Evolutionary conservation across 352 stramenopile species (phyloP), one percentile per base, ranked within the genome.

Genomic region (Phytophthora tentaculata): DNA sequence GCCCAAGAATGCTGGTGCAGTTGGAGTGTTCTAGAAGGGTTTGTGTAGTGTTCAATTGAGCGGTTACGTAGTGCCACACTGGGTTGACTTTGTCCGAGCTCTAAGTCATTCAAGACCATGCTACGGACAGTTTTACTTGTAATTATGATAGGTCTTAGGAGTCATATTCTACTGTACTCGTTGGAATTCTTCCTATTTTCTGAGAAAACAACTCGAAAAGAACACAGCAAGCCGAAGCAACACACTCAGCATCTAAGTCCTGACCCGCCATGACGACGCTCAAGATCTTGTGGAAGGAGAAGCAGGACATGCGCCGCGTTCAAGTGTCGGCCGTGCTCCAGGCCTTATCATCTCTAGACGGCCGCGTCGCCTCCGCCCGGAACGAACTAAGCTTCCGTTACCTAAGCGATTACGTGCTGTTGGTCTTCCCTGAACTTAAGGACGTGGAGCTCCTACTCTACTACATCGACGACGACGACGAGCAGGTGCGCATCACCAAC

Each of bases 261-360:
- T 72, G 5, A 32, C 28, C 28, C 37, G 55, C 56, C 50, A 95
- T 92, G 84, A 79, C 83, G 77, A 95, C 87, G 75, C 83, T 95
- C 69, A 95, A 95, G 83, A 89, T 95, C 58, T 77, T 88, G 51
- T 92, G 84, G 81, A 75, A 76, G 69, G 86, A 90, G 64, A 81
- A 89, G 77, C 74, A 93, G 71, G 87, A 95, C 73, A 93, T 95
- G 83, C 87, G 87, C 59, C 87, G 87, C 62, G 87, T 95, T 67
- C 83, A 95, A 68, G 79, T 91, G 26, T 55, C 71, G 62, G 84
- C 83, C 9, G 85, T 87, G 48, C 86, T 88, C 67, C 73, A 89
- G 70, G 57, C 83, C 45, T 80, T 94, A 24, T 50, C 59, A 55
- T 71, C 77, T 49, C 67, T 76, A 26, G 78, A 91, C 61, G 69